Evolutionary conservation across 495 filamentous ascomycete genomes (phyloP), one percentile per base, ranked within the genome.

Genomic region (Aspergillus incahuasiensis): DNA sequence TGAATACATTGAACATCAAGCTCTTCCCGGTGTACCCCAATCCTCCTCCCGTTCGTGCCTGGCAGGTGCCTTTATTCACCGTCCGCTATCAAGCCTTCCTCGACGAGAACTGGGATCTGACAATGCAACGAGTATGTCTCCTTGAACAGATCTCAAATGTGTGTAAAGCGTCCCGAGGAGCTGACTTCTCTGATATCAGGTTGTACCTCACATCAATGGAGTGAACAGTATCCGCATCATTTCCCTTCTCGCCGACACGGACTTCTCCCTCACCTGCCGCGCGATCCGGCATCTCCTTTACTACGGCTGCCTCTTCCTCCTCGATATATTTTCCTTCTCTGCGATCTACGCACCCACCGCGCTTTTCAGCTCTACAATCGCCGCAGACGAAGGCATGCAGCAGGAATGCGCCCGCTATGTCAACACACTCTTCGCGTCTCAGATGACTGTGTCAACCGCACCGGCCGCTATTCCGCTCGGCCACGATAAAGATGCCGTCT

Each of bases 1-100:
- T 89, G 56, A 96, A 96, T 72, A 96, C 90, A 11, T 82, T 98
- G 66, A 96, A 96, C 70, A 88, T 98, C 78, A 96, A 96, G 68
- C 82, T 96, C 46, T 96, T 96, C 71, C 90, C 90, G 0, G 82
- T 86, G 47, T 91, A 91, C 62, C 79, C 85, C 2, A 81, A 83
- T 6, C 91, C 92, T 0, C 84, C 91, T 0, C 78, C 82, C 6
- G 84, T 97, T 54, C 84, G 85, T 59, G 78, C 89, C 7, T 95
- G 86, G 84, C 89, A 96, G 63, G 95, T 98, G 9, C 94, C 94
- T 12, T 80, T 97, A 15, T 86, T 89, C 59, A 95, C 90, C 59
- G 87, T 95, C 55, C 86, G 88, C 42, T 86, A 94, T 32, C 76
- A 83, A 19, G 74, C 82, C 40, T 78, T 86, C 35, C 85, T 91